Percentiles rank a stretch among this genome's conserved stretches.
Evolutionary conservation across 108 stramenopile genomes (phyloP).

Genomic region (Cyclotella choctawhatcheeana): DNA sequence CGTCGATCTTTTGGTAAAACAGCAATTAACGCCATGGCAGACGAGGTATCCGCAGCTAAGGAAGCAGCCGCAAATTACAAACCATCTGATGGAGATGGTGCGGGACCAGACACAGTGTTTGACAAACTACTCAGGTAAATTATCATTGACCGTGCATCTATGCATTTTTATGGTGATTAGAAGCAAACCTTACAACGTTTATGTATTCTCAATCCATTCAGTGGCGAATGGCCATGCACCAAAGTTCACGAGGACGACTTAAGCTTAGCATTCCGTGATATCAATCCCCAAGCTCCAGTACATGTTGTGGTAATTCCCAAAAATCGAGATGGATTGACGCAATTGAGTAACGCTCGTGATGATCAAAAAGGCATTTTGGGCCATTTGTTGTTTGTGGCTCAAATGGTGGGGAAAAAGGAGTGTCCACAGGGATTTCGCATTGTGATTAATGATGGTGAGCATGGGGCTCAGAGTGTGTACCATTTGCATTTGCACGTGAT

Average conservation of each 20-base stretch:
- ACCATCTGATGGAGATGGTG: constrained; percentile 60
- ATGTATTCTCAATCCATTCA: neutral
- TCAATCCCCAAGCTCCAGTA: constrained; percentile 90
- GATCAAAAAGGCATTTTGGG: constrained; percentile 94
- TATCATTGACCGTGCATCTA: neutral
- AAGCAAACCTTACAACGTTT: neutral
- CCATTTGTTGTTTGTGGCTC: constrained; percentile 93
- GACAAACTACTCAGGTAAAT: constrained; percentile 86
- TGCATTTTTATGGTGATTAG: no score
- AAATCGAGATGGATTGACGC: constrained; percentile 90
- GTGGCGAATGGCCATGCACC: constrained; percentile 75
- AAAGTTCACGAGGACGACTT: constrained; percentile 95
- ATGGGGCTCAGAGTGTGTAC: constrained; percentile 94
- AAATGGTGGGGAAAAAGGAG: constrained; percentile 83
- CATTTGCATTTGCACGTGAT: constrained; percentile 94
- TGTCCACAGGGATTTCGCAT: constrained; percentile 92
- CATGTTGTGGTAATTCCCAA: constrained; percentile 99
- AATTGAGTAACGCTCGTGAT: constrained; percentile 87
- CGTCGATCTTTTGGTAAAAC: neutral
- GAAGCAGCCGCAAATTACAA: constrained; percentile 54
- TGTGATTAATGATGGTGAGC: constrained; percentile 93
- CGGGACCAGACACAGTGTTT: constrained; percentile 88
- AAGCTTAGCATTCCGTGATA: constrained; percentile 93
- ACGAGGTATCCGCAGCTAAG: constrained; percentile 61
- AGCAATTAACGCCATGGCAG: constrained; percentile 25